Evolutionary conservation across 352 stramenopile species (phyloP).

Genomic region (Albugo laibachii): DNA sequence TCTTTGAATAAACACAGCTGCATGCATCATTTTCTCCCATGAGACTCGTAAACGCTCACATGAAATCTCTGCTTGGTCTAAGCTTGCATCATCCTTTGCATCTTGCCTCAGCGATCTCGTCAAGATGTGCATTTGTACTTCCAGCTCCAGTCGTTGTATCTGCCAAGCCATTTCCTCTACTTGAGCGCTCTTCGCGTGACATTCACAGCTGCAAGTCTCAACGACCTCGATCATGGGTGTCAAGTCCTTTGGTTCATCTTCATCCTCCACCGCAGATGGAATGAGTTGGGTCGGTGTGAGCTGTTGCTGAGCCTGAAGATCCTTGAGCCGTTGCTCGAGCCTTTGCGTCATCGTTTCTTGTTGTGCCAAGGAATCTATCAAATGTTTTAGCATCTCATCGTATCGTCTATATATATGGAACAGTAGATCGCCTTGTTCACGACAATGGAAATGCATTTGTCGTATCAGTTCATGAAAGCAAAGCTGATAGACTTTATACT

Average conservation of each 20-base stretch:
- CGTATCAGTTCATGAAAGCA: slow-evolving; percentile 57
- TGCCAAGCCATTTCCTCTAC: slow-evolving; percentile 2
- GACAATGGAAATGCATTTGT: slow-evolving; percentile 58
- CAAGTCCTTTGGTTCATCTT: slow-evolving; percentile 9
- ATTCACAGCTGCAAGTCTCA: neutral
- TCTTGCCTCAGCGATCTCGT: slow-evolving; percentile 27
- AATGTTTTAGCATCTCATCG: slow-evolving; percentile 14
- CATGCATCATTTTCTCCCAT: slow-evolving; percentile 11
- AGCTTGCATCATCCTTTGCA: slow-evolving; percentile 14
- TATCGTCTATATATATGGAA: slow-evolving; percentile 33
- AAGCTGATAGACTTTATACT: slow-evolving; percentile 42
- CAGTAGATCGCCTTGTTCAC: slow-evolving; percentile 51
- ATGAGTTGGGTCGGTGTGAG: slow-evolving; percentile 2
- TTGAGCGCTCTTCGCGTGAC: neutral
- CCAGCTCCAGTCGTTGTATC: slow-evolving; percentile 4
- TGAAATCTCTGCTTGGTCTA: slow-evolving; percentile 35
- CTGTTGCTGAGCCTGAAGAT: slow-evolving; percentile 8
- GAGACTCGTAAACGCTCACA: slow-evolving; percentile 21
- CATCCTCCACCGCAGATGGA: slow-evolving; percentile 9
- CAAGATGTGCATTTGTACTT: slow-evolving; percentile 15
- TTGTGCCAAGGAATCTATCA: slow-evolving; percentile 8
- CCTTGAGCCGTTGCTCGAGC: slow-evolving; percentile 2
- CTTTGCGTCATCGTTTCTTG: slow-evolving; percentile 9
- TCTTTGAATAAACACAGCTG: slow-evolving; percentile 38
- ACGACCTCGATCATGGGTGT: slow-evolving; percentile 9